Evolutionary conservation across 1,284 basidiomycete species (phyloP).

Genomic region (Sporisorium scitamineum): DNA sequence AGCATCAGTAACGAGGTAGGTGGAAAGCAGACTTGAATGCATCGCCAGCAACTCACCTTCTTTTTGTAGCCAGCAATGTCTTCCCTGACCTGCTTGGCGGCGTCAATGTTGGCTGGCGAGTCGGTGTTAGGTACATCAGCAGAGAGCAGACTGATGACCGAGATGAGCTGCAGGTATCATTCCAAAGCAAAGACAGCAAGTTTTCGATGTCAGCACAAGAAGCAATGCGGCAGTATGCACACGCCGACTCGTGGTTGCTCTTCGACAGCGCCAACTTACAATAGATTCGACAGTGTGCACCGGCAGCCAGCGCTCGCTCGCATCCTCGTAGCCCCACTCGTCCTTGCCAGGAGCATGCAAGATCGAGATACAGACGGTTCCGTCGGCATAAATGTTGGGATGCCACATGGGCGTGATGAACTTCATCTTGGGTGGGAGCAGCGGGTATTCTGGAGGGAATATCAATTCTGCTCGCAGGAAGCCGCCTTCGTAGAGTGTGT

Average conservation of each 20-base stretch:
- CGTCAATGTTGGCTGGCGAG: conserved; percentile 97
- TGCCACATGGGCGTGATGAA: conserved; percentile 99
- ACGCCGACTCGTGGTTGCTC: not conserved
- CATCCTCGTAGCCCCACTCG: conserved; percentile 97
- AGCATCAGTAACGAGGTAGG: conserved; percentile 6
- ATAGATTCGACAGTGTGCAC: conserved; percentile 98
- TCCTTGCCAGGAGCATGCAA: conserved; percentile 97
- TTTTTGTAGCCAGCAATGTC: conserved; percentile 66
- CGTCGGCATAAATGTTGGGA: conserved; percentile 90
- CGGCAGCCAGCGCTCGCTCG: conserved; percentile 96
- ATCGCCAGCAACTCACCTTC: conserved; percentile 44
- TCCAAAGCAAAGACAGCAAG: not conserved
- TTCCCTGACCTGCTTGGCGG: conserved; percentile 71
- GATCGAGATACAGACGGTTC: conserved; percentile 94
- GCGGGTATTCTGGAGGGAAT: conserved; percentile 76
- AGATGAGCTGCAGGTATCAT: conserved; percentile 79
- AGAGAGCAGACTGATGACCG: conserved; percentile 93
- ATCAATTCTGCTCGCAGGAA: conserved; percentile 67
- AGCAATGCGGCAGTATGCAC: not conserved
- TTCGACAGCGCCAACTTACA: conserved; percentile 74
- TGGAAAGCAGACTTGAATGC: not conserved
- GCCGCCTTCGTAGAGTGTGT: conserved; percentile 68
- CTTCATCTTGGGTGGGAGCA: conserved; percentile 93
- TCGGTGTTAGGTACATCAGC: conserved; percentile 91
- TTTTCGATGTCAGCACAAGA: not conserved